phyloP scores from a whole-genome alignment of 2,329 filamentous ascomycete genomes.

The Ceratocystis variospora region DNA sequence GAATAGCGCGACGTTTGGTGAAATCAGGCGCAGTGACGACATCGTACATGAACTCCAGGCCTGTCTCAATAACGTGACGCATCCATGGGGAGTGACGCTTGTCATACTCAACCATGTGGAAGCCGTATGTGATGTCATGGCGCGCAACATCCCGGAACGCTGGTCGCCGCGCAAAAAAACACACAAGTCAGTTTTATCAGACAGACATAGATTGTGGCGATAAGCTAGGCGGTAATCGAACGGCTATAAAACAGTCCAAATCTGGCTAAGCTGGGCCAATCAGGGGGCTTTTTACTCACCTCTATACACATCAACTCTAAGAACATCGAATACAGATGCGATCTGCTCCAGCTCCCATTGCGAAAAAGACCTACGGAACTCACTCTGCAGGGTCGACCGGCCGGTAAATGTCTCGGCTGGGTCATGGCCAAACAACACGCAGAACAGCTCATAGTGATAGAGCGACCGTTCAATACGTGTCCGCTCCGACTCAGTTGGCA shows the following conservation, averaged over 20 bases:
- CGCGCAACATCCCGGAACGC: conserved; percentile 19
- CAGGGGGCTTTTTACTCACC: conserved; percentile 6
- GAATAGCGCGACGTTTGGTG: neutral
- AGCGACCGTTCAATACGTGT: conserved; percentile 13
- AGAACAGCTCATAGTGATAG: conserved; percentile 16
- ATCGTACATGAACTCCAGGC: conserved; percentile 15
- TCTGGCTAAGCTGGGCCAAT: no score
- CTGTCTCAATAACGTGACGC: conserved; percentile 16
- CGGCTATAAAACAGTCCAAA: neutral
- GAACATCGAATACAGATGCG: conserved; percentile 14
- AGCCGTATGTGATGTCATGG: conserved; percentile 18
- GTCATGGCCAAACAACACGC: conserved; percentile 16
- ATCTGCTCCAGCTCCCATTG: conserved; percentile 17
- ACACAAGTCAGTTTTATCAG: conserved; percentile 4
- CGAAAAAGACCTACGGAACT: conserved; percentile 12
- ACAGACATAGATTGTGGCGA: neutral
- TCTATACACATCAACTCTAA: conserved; percentile 8
- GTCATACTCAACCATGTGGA: conserved; percentile 13
- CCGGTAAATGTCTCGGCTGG: neutral
- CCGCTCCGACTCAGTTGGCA: neutral
- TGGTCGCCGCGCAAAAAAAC: neutral
- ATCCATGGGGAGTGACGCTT: conserved; percentile 15
- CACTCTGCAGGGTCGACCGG: conserved; percentile 1
- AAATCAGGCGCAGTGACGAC: conserved; percentile 6
- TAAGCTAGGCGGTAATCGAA: neutral